Conservation (phyloP, 1,284 basidiomycete genomes). For the Sphaerobolus stellatus region DNA sequence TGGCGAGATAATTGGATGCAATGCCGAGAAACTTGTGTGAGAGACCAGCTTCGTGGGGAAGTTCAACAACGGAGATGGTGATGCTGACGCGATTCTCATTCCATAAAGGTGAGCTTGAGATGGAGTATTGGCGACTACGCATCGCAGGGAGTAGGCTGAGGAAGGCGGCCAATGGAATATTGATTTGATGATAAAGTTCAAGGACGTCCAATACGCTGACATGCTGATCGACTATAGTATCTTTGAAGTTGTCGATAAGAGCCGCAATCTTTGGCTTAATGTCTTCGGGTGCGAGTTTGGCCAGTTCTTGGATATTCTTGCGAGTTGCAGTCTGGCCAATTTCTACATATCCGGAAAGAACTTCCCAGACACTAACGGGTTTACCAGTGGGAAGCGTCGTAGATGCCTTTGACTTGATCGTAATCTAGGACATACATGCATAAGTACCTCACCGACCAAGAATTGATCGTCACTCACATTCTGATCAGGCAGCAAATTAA, state of each 20-base stretch:
- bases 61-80: conserved; percentile 46
- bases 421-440: conserved; percentile 30
- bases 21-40: conserved; percentile 43
- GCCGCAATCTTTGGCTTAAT: conserved; percentile 27
- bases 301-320: conserved; percentile 36
- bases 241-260: conserved; percentile 34
- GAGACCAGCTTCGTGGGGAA: conserved; percentile 35
- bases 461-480: conserved; percentile 28
- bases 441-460: not conserved
- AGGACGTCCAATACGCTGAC: conserved; percentile 48
- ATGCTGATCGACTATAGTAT: conserved; percentile 38
- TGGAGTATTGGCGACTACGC: conserved; percentile 53
- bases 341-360: conserved; percentile 48
- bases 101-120: conserved; percentile 52
- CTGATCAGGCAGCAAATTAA: conserved; percentile 42
- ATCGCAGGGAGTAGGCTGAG: conserved; percentile 47
- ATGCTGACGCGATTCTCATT: conserved; percentile 44
- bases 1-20: conserved; percentile 48
- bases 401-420: conserved; percentile 38
- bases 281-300: conserved; percentile 18
- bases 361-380: conserved; percentile 35
- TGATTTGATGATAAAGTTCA: conserved; percentile 40
- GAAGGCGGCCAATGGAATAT: conserved; percentile 41
- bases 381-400: conserved; percentile 42
- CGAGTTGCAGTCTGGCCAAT: conserved; percentile 46